A percentile compares a stretch with the other conserved stretches of the same genome.
phyloP scores from a whole-genome alignment of 2,329 filamentous ascomycete genomes.

The Apiospora marii region DNA sequence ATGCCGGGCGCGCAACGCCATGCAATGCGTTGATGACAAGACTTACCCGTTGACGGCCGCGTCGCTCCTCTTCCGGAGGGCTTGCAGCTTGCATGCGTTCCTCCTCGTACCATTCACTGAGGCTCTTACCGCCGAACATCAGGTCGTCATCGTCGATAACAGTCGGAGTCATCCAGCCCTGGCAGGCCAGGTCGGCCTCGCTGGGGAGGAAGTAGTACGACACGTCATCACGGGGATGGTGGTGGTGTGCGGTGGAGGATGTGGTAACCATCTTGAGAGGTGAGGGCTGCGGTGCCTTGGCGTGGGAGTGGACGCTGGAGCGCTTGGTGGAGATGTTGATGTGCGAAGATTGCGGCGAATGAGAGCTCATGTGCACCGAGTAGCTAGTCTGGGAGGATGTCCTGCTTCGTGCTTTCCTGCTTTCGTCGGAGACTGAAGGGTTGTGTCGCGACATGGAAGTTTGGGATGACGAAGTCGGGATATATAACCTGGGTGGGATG shows the following conservation, averaged over 20 bases:
- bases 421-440: slow-evolving; percentile 40
- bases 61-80: slow-evolving; percentile 50
- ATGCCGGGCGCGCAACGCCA: too few species aligned
- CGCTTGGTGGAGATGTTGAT: slow-evolving; percentile 24
- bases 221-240: slow-evolving; percentile 35
- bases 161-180: slow-evolving; percentile 60
- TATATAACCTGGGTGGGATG: neutral
- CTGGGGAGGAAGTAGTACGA: slow-evolving; percentile 41
- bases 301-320: slow-evolving; percentile 24
- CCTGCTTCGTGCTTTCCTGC: slow-evolving; percentile 37
- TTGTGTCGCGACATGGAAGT: slow-evolving; percentile 40
- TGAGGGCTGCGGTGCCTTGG: slow-evolving; percentile 39
- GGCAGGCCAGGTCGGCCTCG: slow-evolving; percentile 34
- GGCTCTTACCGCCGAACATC: slow-evolving; percentile 66
- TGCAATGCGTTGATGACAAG: neutral
- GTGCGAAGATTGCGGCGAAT: slow-evolving; percentile 27
- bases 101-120: slow-evolving; percentile 68
- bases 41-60: slow-evolving; percentile 49
- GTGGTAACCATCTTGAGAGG: slow-evolving; percentile 45
- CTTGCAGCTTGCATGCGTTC: slow-evolving; percentile 56
- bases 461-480: neutral
- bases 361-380: slow-evolving; percentile 25
- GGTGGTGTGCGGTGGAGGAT: slow-evolving; percentile 33
- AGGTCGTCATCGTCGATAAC: slow-evolving; percentile 69
- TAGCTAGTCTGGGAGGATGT: slow-evolving; percentile 36